Evolutionary conservation across 1,139 yeast species (phyloP).

Genomic region (Candida sojae): DNA sequence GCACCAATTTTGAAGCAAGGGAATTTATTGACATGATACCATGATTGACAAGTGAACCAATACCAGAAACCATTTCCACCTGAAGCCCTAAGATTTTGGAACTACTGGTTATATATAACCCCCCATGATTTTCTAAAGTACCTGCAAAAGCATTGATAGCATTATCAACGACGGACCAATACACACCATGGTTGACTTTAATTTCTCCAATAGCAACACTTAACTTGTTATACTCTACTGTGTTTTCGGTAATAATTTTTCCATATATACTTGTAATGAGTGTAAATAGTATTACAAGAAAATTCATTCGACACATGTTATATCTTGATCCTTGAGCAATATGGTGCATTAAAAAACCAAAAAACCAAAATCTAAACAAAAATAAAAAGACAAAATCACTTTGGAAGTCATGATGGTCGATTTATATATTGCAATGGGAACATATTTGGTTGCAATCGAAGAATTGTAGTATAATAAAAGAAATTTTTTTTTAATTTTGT

Average conservation of each 20-base stretch:
- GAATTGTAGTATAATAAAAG: no score
- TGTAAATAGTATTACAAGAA: background rate
- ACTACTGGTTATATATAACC: background rate
- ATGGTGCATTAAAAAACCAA: no score
- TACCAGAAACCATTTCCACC: background rate
- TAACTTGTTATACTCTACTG: background rate
- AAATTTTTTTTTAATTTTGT: no score
- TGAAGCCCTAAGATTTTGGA: background rate
- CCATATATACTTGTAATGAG: background rate
- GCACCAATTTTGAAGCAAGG: background rate
- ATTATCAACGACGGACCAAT: conserved; percentile 2
- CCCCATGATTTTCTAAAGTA: background rate
- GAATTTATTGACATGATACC: conserved; percentile 1
- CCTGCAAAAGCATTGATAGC: background rate
- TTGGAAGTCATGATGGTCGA: no score
- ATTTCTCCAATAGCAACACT: background rate
- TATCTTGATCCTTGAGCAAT: no score
- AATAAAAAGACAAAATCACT: no score
- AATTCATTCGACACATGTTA: background rate
- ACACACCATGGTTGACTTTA: background rate
- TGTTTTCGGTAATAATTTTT: background rate
- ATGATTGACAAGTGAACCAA: background rate
- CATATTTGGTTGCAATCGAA: no score
- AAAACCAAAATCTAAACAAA: no score
- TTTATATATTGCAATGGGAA: no score